Conservation (phyloP, 75 land plant genomes). For the Cunninghamia lanceolata region DNA sequence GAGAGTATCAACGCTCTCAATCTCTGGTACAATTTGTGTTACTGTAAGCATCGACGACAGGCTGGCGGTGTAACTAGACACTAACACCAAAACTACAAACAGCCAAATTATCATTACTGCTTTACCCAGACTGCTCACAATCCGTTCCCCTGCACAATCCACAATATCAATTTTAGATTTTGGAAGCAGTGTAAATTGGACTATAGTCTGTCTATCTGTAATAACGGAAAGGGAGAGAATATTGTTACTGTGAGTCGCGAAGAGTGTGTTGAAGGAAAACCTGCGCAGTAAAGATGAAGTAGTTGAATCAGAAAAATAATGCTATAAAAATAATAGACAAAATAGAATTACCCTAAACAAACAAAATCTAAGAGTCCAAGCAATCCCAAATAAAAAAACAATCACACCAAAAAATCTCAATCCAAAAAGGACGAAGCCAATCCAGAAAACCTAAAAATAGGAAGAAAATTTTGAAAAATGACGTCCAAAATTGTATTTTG, state of each 20-base stretch:
- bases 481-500: no score
- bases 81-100: slow-evolving; percentile 15
- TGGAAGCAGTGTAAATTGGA: background rate
- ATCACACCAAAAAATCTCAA: no score
- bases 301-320: slow-evolving; percentile 18
- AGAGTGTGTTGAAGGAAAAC: slow-evolving; percentile 54
- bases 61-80: slow-evolving; percentile 47
- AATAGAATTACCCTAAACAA: no score
- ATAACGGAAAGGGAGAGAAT: background rate
- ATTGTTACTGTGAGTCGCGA: slow-evolving; percentile 52
- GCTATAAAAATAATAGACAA: no score
- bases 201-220: background rate
- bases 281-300: slow-evolving; percentile 2
- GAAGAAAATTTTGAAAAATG: no score
- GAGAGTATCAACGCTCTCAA: slow-evolving; percentile 21
- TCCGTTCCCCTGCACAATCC: slow-evolving; percentile 15
- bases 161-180: background rate
- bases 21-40: slow-evolving; percentile 25
- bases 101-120: slow-evolving; percentile 22
- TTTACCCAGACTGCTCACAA: slow-evolving; percentile 17
- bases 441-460: no score
- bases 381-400: no score
- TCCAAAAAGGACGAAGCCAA: no score
- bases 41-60: slow-evolving; percentile 52
- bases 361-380: no score